Conservation (phyloP, 2,329 filamentous ascomycete species). For the Colletotrichum coccodes region DNA sequence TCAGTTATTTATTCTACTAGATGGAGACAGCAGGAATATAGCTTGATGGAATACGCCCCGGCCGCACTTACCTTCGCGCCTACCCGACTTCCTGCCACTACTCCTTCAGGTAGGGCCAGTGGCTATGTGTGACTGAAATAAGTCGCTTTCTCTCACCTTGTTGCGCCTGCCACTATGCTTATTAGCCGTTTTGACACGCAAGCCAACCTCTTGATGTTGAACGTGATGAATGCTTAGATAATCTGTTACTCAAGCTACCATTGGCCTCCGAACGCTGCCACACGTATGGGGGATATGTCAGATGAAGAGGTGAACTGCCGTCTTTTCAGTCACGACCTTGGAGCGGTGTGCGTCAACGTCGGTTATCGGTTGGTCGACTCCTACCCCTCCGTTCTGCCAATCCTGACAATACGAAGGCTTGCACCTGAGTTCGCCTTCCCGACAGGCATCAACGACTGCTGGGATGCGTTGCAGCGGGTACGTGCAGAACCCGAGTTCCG, state of each 20-base stretch:
- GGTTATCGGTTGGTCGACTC: slow-evolving; percentile 50
- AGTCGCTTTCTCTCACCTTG: too few species aligned
- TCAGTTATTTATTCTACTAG: too few species aligned
- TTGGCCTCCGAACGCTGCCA: neutral
- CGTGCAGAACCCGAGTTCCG: neutral
- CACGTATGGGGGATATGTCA: slow-evolving; percentile 10
- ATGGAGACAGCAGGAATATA: too few species aligned
- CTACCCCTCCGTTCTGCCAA: accelerated
- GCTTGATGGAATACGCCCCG: too few species aligned
- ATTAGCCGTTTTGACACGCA: too few species aligned
- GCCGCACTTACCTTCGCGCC: too few species aligned
- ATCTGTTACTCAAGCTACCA: neutral
- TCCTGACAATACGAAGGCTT: slow-evolving; percentile 37
- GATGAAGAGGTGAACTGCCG: slow-evolving; percentile 27
- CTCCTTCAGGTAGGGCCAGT: too few species aligned
- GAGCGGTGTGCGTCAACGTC: slow-evolving; percentile 48
- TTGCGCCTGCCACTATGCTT: too few species aligned
- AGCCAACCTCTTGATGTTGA: too few species aligned
- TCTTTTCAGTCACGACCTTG: slow-evolving; percentile 17
- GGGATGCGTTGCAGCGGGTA: slow-evolving; percentile 47
- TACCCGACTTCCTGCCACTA: too few species aligned
- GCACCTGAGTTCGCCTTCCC: slow-evolving; percentile 62
- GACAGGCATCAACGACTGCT: slow-evolving; percentile 54
- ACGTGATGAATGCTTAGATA: neutral
- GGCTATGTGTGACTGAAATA: too few species aligned